Percentiles rank a stretch among this genome's conserved stretches.
phyloP scores from a whole-genome alignment of 371 early-diverging fungal species.

The Mucor velutinosus region DNA sequence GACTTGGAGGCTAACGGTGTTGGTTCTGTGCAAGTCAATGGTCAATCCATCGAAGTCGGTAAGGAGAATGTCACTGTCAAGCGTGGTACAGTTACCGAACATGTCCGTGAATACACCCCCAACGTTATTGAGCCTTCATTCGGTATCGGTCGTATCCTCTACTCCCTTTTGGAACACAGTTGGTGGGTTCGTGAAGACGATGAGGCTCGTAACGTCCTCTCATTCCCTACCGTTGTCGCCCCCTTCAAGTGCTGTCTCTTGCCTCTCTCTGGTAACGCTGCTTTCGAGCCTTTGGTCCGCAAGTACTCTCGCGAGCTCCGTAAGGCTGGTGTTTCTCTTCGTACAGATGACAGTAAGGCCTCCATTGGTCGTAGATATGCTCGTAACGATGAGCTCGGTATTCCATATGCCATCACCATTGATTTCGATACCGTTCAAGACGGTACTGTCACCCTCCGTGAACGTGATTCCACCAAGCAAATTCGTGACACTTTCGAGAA shows the following conservation, averaged over 20 bases:
- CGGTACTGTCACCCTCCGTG: constrained; percentile 94
- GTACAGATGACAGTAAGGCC: constrained; percentile 88
- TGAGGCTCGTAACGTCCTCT: constrained; percentile 87
- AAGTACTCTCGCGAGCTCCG: constrained; percentile 57
- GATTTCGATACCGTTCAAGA: constrained; percentile 98
- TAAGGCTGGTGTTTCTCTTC: constrained; percentile 60
- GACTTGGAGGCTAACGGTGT: constrained; percentile 57
- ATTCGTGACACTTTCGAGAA: constrained; percentile 82
- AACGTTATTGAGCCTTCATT: constrained; percentile 99
- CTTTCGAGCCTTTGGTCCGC: constrained; percentile 74
- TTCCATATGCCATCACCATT: constrained; percentile 98
- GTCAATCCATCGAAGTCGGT: constrained; percentile 72
- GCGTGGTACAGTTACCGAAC: constrained; percentile 76
- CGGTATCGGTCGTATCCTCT: constrained; percentile 99
- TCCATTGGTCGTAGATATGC: constrained; percentile 99
- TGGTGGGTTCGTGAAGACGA: constrained; percentile 93
- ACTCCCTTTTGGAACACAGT: constrained; percentile 96
- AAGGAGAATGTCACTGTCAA: constrained; percentile 74
- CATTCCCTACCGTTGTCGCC: constrained; percentile 92
- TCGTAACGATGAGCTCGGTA: constrained; percentile 99
- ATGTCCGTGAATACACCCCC: constrained; percentile 95
- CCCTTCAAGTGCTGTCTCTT: constrained; percentile 95
- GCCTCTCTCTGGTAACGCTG: constrained; percentile 82
- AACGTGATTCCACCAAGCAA: constrained; percentile 97
- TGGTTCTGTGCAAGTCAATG: constrained; percentile 65